These are phyloP conservation scores for Aspergillus campestris DNA, from an alignment of 495 filamentous ascomycete genomes.

Conservation along the genomic window DNA sequence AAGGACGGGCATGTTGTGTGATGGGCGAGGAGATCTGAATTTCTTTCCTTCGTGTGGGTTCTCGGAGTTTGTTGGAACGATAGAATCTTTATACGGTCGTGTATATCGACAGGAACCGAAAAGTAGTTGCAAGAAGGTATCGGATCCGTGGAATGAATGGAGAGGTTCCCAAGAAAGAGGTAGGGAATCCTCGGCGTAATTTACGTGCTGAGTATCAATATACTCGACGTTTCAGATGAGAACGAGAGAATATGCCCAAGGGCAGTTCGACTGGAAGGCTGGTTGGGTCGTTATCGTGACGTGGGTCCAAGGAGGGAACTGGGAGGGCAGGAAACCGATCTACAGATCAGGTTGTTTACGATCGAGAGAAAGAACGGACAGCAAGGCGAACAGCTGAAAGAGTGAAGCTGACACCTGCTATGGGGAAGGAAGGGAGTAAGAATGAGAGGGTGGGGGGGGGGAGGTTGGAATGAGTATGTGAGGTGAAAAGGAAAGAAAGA, in stretches of 20 bases:
- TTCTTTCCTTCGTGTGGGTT: constrained; percentile 9
- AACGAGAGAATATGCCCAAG: no score
- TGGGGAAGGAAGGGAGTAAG: constrained; percentile 12
- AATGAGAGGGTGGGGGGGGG: constrained; percentile 22
- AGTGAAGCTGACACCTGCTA: constrained; percentile 73
- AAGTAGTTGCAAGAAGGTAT: no score
- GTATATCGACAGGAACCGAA: no score
- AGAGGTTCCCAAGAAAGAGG: no score
- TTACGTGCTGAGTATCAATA: no score
- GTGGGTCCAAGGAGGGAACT: not conserved
- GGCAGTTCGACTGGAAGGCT: no score
- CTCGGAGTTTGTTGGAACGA: constrained; percentile 3
- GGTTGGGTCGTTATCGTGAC: not conserved
- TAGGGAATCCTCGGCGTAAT: no score
- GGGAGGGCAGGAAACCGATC: not conserved
- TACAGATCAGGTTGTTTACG: not conserved
- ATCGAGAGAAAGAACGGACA: constrained; percentile 40
- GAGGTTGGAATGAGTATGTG: constrained; percentile 29
- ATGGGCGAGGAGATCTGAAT: constrained; percentile 1
- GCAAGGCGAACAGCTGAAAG: constrained; percentile 60
- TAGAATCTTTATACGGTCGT: not conserved
- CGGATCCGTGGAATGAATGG: no score
- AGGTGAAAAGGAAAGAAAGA: constrained; percentile 40
- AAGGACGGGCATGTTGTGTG: constrained; percentile 39
- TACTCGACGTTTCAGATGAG: no score